phyloP scores from a whole-genome alignment of 176 grass and related monocot species.

The Otatea glauca region DNA sequence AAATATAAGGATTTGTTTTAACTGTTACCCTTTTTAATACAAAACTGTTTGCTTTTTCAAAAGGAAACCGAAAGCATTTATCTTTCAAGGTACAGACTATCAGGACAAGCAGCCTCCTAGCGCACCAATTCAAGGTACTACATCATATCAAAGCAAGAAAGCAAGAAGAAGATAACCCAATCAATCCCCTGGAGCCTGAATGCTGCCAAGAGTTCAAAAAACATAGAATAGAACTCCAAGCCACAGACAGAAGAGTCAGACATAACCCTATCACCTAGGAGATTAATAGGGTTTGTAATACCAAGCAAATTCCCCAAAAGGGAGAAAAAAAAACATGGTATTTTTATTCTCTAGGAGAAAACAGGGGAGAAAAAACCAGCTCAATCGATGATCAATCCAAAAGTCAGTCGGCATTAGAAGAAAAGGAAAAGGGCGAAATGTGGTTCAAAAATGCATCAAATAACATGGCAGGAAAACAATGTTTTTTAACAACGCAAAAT shows the following conservation, averaged over 20 bases:
- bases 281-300: neutral
- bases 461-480: slow-evolving; percentile 17
- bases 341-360: neutral
- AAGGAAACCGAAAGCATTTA: neutral
- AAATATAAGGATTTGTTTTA: neutral
- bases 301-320: neutral
- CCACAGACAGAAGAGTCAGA: neutral
- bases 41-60: neutral
- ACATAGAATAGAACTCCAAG: neutral
- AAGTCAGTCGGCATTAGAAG: neutral
- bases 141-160: slow-evolving; percentile 20
- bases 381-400: slow-evolving; percentile 12
- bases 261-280: neutral
- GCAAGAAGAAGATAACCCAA: neutral
- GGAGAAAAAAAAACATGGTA: neutral
- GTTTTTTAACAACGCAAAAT: neutral
- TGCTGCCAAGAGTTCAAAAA: neutral
- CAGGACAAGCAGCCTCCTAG: neutral
- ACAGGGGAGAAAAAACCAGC: neutral
- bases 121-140: neutral
- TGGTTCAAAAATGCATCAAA: slow-evolving; percentile 8
- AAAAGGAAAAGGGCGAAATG: neutral
- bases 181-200: neutral
- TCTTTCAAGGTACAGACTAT: slow-evolving; percentile 6
- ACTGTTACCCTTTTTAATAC: neutral